phyloP scores from a whole-genome alignment of 2,329 filamentous ascomycete species.

The Colletotrichum costaricense region DNA sequence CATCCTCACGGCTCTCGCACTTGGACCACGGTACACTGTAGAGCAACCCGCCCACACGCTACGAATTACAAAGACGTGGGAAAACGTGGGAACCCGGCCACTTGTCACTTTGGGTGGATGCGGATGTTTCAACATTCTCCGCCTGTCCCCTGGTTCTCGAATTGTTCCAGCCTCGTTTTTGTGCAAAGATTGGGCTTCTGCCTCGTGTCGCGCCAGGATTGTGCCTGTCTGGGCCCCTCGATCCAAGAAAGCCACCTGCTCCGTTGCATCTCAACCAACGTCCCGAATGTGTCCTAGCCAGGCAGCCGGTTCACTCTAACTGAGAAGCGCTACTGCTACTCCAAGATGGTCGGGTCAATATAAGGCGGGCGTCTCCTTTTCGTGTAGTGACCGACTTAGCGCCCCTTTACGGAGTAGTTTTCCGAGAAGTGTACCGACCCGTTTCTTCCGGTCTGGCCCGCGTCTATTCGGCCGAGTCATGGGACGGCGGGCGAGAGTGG shows the following conservation, averaged over 20 bases:
- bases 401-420: background rate
- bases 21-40: background rate
- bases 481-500: background rate
- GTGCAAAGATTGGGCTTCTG: background rate
- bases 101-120: slow-evolving; percentile 21
- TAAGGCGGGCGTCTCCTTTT: background rate
- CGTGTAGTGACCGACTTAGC: background rate
- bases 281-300: background rate
- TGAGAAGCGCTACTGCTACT: background rate
- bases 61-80: background rate
- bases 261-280: background rate
- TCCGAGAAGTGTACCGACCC: background rate
- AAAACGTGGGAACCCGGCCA: slow-evolving; percentile 33
- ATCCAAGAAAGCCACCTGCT: background rate
- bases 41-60: background rate
- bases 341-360: background rate
- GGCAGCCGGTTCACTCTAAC: background rate
- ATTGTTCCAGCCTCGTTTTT: slow-evolving; percentile 15
- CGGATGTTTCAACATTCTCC: slow-evolving; percentile 29
- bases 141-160: slow-evolving; percentile 24
- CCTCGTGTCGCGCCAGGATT: slow-evolving; percentile 22
- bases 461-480: slow-evolving; percentile 22
- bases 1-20: background rate
- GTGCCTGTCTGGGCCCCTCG: background rate
- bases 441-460: slow-evolving; percentile 13